phyloP scores from a whole-genome alignment of 306 rosid species.

The Rosa rugosa region DNA sequence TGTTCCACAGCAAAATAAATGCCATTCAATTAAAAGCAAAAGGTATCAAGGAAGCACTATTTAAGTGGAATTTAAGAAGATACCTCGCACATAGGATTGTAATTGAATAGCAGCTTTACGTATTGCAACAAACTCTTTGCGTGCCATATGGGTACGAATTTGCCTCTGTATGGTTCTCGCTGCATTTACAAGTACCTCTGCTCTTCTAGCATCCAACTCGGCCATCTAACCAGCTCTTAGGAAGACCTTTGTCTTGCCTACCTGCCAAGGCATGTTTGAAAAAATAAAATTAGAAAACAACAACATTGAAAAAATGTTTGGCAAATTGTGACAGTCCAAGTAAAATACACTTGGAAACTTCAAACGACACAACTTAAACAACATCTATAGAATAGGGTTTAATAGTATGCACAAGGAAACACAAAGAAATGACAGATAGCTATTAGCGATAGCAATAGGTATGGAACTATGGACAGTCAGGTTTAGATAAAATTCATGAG shows the following conservation, averaged over 20 bases:
- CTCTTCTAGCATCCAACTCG: slow-evolving; percentile 94
- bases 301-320: slow-evolving; percentile 13
- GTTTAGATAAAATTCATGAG: not conserved
- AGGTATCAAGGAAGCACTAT: slow-evolving; percentile 10
- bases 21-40: slow-evolving; percentile 5
- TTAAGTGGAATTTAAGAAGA: slow-evolving; percentile 26
- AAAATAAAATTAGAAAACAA: slow-evolving; percentile 18
- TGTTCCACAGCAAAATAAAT: not conserved
- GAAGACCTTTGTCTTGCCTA: slow-evolving; percentile 91
- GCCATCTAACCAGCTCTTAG: slow-evolving; percentile 99
- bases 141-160: slow-evolving; percentile 89
- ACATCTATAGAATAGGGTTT: not conserved
- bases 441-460: not conserved
- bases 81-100: slow-evolving; percentile 95
- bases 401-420: not conserved
- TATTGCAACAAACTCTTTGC: slow-evolving; percentile 72
- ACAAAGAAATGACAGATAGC: not conserved
- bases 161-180: slow-evolving; percentile 93
- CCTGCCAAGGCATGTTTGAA: slow-evolving; percentile 67
- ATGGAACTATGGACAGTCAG: not conserved
- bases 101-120: slow-evolving; percentile 82
- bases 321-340: not conserved
- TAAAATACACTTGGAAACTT: not conserved
- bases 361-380: not conserved
- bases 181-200: slow-evolving; percentile 94